phyloP scores from a whole-genome alignment of 176 grass and related monocot genomes.

The Phoenix dactylifera region DNA sequence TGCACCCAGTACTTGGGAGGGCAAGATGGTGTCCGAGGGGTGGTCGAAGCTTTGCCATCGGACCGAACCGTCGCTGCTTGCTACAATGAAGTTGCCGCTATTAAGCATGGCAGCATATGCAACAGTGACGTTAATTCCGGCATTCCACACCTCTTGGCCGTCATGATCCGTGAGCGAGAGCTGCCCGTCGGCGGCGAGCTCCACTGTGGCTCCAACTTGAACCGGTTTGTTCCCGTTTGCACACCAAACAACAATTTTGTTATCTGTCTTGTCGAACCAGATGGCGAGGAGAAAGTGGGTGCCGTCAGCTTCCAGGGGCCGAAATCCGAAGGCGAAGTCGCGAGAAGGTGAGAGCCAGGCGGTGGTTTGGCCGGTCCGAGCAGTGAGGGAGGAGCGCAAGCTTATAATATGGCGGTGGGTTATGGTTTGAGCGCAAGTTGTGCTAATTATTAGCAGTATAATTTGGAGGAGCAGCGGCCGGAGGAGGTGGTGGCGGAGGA shows the following conservation, averaged over 20 bases:
- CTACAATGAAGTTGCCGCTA: slow-evolving; percentile 38
- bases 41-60: slow-evolving; percentile 29
- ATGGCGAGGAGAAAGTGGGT: slow-evolving; percentile 27
- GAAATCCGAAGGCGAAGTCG: slow-evolving; percentile 24
- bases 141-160: slow-evolving; percentile 16
- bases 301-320: not conserved
- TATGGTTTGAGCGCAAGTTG: not conserved
- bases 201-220: slow-evolving; percentile 1
- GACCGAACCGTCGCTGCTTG: slow-evolving; percentile 5
- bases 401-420: not conserved
- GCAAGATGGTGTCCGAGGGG: slow-evolving; percentile 45
- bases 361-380: not conserved
- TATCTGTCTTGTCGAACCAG: slow-evolving; percentile 39
- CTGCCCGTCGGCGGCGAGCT: slow-evolving; percentile 16
- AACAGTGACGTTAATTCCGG: not conserved
- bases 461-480: too few species aligned
- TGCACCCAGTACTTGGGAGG: slow-evolving; percentile 13
- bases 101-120: slow-evolving; percentile 37
- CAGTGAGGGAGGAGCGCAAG: slow-evolving; percentile 13
- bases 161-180: slow-evolving; percentile 23
- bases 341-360: slow-evolving; percentile 29
- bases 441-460: not conserved
- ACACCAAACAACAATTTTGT: slow-evolving; percentile 36
- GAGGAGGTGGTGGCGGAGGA: too few species aligned
- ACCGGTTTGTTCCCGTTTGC: slow-evolving; percentile 9